Conservation (phyloP, 1,284 basidiomycete species). For the Polyporus tsugae region DNA sequence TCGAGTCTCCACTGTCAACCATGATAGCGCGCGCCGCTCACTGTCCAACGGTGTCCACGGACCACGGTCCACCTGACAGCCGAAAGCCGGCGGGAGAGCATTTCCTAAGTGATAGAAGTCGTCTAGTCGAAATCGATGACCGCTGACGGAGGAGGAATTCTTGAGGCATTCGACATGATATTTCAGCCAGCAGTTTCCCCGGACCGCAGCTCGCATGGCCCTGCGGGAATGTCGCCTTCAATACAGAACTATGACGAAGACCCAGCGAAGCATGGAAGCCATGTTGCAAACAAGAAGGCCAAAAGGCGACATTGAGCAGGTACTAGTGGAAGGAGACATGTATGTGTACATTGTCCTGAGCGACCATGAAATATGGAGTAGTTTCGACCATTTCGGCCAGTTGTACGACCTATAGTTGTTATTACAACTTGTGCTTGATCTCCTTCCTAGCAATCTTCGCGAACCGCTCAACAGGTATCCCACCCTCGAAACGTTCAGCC, state of each 20-base stretch:
- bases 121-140: background rate
- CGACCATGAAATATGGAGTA: no score
- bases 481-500: conserved; percentile 68
- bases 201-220: background rate
- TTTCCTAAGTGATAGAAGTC: background rate
- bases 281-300: background rate
- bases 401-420: background rate
- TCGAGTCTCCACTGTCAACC: background rate
- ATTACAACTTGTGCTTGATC: conserved; percentile 66
- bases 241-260: background rate
- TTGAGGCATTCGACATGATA: background rate
- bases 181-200: background rate
- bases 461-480: conserved; percentile 62
- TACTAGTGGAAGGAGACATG: background rate
- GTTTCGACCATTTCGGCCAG: no score
- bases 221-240: background rate
- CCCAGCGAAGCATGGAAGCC: background rate
- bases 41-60: background rate
- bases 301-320: background rate
- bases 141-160: background rate
- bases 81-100: background rate
- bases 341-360: background rate
- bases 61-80: no score
- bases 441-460: conserved; percentile 67
- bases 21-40: background rate